These are phyloP conservation scores for Barbarea vulgaris DNA, from an alignment of 345 rosid genomes.

Conservation along the genomic window DNA sequence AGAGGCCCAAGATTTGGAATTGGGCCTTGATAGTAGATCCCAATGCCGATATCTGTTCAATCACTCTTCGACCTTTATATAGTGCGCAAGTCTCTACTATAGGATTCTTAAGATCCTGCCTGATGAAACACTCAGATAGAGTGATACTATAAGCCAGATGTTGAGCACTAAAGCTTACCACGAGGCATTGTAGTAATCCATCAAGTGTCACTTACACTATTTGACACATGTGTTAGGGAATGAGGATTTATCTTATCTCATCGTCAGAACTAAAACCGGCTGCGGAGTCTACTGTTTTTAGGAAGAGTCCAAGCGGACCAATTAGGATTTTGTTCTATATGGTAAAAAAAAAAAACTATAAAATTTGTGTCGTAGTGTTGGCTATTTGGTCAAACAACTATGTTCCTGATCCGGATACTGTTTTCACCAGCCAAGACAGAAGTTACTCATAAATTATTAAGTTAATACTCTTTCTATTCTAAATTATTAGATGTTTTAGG, in stretches of 20 bases:
- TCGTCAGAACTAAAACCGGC: background rate
- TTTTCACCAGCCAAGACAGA: background rate
- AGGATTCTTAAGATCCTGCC: background rate
- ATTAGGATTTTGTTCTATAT: background rate
- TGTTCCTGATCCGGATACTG: background rate
- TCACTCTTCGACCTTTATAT: background rate
- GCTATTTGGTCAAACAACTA: background rate
- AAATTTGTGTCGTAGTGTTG: background rate
- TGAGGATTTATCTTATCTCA: background rate
- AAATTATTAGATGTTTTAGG: no score
- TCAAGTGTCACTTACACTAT: conserved; percentile 5
- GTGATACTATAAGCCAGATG: background rate
- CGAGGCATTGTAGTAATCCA: background rate
- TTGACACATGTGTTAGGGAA: conserved; percentile 1
- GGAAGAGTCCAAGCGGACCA: conserved; percentile 22
- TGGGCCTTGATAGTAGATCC: conserved; percentile 1
- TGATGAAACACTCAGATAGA: background rate
- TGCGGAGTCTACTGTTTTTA: background rate
- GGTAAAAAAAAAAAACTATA: background rate
- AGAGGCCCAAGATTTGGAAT: background rate
- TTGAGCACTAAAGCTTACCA: background rate
- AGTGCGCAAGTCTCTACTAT: background rate
- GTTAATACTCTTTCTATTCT: no score
- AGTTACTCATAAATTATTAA: background rate
- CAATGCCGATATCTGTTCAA: background rate